A percentile compares a stretch with the other conserved stretches of the same genome.
These are phyloP conservation scores for Blastobotrys ciferrii DNA, from an alignment of 1,139 yeast species.

Conservation along the genomic window DNA sequence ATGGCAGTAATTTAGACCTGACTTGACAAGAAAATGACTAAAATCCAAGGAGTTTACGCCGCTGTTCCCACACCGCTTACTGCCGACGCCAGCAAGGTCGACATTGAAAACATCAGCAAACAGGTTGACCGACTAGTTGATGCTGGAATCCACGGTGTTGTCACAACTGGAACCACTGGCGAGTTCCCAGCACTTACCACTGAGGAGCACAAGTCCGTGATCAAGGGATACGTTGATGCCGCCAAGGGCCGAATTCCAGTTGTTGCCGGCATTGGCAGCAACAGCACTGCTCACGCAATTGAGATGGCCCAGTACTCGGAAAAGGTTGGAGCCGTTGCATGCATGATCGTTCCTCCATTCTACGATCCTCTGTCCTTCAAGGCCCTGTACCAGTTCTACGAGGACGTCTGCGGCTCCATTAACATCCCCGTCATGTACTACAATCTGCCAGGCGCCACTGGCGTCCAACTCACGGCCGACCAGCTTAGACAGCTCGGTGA, in stretches of 20 bases:
- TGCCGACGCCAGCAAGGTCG: slow-evolving; percentile 10
- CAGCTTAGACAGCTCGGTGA: slow-evolving; percentile 11
- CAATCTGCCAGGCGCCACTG: slow-evolving; percentile 15
- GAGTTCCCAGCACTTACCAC: slow-evolving; percentile 14
- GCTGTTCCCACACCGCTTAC: slow-evolving; percentile 15
- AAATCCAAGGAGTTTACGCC: slow-evolving; percentile 13
- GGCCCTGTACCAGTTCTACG: slow-evolving; percentile 16
- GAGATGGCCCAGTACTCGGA: slow-evolving; percentile 13
- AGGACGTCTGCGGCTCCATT: slow-evolving; percentile 14
- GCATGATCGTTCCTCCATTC: slow-evolving; percentile 17
- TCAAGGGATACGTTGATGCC: slow-evolving; percentile 13
- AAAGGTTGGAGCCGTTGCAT: slow-evolving; percentile 12
- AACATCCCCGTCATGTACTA: slow-evolving; percentile 15
- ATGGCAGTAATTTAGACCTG: too few species aligned
- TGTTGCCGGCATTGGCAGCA: slow-evolving; percentile 14
- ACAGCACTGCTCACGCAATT: slow-evolving; percentile 14
- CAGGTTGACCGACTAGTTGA: slow-evolving; percentile 11
- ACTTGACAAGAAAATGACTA: slow-evolving; percentile 5
- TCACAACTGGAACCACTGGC: slow-evolving; percentile 15
- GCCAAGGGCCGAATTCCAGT: slow-evolving; percentile 12
- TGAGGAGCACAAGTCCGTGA: slow-evolving; percentile 13
- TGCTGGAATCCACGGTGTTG: slow-evolving; percentile 14
- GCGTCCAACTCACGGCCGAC: slow-evolving; percentile 15
- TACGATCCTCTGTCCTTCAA: slow-evolving; percentile 15
- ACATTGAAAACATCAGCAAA: not conserved